These are phyloP conservation scores for Vitis rotundifolia DNA, from an alignment of 164 flowering plant genomes.

Conservation along the genomic window DNA sequence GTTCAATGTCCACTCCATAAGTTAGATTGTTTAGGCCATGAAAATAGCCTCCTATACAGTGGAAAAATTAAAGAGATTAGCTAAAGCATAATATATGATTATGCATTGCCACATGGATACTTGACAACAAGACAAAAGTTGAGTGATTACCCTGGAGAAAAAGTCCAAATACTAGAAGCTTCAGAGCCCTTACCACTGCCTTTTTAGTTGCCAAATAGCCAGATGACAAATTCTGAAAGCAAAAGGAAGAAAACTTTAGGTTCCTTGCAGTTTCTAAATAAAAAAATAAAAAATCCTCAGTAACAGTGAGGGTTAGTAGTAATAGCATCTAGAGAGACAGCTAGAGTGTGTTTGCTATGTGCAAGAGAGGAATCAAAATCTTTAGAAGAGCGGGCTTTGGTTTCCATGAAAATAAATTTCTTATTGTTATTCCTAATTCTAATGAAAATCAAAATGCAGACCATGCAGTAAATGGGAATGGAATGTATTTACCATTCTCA, in stretches of 20 bases:
- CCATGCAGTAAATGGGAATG: no score
- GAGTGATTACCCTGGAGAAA: conserved; percentile 63
- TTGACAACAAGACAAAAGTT: neutral
- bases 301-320: no score
- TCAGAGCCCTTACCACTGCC: conserved; percentile 50
- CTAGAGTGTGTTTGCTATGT: no score
- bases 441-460: no score
- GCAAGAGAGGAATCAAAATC: no score
- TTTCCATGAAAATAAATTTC: no score
- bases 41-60: conserved; percentile 63
- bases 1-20: conserved; percentile 61
- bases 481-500: no score
- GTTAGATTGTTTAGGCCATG: conserved; percentile 62
- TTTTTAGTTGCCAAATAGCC: conserved; percentile 48
- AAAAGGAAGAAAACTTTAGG: neutral
- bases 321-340: no score
- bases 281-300: no score
- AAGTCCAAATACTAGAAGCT: conserved; percentile 57
- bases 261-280: no score
- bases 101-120: neutral
- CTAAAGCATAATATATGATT: neutral
- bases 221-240: conserved; percentile 45
- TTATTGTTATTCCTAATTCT: no score
- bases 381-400: no score
- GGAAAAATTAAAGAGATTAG: neutral